Conservation (phyloP, 352 stramenopile genomes). For the Globisporangium megalacanthum region DNA sequence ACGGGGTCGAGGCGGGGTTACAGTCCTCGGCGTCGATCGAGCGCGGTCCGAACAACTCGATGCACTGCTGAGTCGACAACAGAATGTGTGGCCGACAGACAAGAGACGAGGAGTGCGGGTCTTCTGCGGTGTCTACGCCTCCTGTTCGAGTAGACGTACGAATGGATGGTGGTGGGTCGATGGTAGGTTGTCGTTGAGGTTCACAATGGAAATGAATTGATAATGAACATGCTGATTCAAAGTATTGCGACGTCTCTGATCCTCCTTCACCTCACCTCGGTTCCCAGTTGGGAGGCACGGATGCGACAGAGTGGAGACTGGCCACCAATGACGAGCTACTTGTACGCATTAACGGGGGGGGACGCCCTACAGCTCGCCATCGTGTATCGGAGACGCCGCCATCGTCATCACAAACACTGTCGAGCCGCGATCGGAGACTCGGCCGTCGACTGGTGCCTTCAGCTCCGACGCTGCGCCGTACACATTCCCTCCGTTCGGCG, state of each 20-base stretch:
- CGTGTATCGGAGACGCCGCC: slow-evolving; percentile 5
- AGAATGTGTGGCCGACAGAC: neutral
- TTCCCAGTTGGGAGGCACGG: too few relatives aligned
- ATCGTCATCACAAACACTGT: slow-evolving; percentile 16
- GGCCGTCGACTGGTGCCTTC: neutral
- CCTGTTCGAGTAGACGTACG: too few relatives aligned
- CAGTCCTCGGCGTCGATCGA: neutral
- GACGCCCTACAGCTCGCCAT: slow-evolving; percentile 3
- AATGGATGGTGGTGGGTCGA: too few relatives aligned
- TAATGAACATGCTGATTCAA: too few relatives aligned
- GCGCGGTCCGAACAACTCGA: slow-evolving; percentile 10
- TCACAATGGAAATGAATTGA: too few relatives aligned
- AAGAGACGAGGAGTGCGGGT: too few relatives aligned
- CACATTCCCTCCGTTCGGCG: neutral
- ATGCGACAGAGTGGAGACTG: too few relatives aligned
- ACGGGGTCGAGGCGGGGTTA: neutral
- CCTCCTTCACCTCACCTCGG: too few relatives aligned
- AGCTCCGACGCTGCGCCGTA: neutral
- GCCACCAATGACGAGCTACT: neutral
- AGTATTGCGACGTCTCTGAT: too few relatives aligned
- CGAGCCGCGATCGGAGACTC: slow-evolving; percentile 5
- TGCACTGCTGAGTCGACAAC: slow-evolving; percentile 6
- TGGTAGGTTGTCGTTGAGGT: too few relatives aligned
- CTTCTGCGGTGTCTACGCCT: too few relatives aligned
- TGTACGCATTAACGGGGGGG: neutral